Percentiles rank a stretch among this genome's conserved stretches.
These are phyloP conservation scores for Biscogniauxia sp. DNA, from an alignment of 2,329 filamentous ascomycete species.

Conservation along the genomic window DNA sequence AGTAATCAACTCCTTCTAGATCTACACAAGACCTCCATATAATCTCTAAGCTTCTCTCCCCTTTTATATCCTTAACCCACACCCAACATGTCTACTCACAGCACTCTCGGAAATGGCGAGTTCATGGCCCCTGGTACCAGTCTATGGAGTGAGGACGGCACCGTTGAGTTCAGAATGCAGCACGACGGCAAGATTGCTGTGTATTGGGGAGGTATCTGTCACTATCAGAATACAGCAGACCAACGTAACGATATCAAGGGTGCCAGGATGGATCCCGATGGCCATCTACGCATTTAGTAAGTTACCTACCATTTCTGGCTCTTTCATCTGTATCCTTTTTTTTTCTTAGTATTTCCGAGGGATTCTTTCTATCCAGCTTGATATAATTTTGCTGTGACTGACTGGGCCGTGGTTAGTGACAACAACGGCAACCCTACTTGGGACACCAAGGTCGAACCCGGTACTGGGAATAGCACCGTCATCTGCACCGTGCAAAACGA, in stretches of 20 bases:
- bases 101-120: constrained; percentile 32
- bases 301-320: constrained; percentile 9
- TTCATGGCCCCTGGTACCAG: constrained; percentile 31
- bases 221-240: constrained; percentile 30
- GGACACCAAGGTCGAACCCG: constrained; percentile 27
- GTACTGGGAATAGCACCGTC: constrained; percentile 20
- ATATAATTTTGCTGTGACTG: not conserved
- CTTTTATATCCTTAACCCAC: not conserved
- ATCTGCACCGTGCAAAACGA: constrained; percentile 32
- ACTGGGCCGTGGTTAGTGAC: constrained; percentile 7
- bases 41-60: not conserved
- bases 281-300: constrained; percentile 34
- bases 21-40: not conserved
- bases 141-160: constrained; percentile 31
- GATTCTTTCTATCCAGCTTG: no score
- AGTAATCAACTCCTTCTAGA: not conserved
- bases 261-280: constrained; percentile 30
- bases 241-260: constrained; percentile 31
- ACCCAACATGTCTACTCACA: constrained; percentile 15
- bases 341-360: not conserved
- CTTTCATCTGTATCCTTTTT: not conserved
- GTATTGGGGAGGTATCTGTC: constrained; percentile 29
- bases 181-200: constrained; percentile 32
- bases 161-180: constrained; percentile 33
- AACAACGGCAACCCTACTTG: constrained; percentile 21